Conservation (phyloP, 2,329 filamentous ascomycete genomes). For the Sporothrix globosa region DNA sequence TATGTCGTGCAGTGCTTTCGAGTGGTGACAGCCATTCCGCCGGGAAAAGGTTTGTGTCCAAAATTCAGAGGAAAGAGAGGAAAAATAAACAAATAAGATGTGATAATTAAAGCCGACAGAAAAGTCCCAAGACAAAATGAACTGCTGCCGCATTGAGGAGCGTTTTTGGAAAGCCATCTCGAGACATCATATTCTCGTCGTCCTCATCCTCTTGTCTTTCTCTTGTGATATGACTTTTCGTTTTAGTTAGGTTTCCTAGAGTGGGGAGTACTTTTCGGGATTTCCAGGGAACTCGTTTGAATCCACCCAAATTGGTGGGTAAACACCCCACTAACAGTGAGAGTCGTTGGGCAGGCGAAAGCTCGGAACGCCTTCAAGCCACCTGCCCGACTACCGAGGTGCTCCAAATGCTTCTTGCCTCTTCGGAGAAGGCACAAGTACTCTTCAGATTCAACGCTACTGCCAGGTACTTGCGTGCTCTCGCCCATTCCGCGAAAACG, state of each 20-base stretch:
- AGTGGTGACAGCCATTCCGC: too few species aligned
- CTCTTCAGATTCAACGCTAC: not conserved
- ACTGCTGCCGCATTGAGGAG: too few species aligned
- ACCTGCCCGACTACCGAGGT: conserved; percentile 2
- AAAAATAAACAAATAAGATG: too few species aligned
- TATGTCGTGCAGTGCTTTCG: too few species aligned
- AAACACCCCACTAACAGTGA: not conserved
- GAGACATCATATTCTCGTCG: too few species aligned
- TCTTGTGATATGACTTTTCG: conserved; percentile 3
- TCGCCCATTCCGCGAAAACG: not conserved
- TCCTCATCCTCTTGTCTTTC: not conserved
- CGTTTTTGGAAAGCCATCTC: too few species aligned
- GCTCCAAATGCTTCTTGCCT: not conserved
- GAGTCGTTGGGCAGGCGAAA: not conserved
- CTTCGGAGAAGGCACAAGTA: not conserved
- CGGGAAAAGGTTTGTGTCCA: too few species aligned
- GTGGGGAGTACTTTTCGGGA: not conserved
- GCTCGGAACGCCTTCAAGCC: too few species aligned
- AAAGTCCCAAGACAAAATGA: too few species aligned
- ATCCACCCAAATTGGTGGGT: not conserved
- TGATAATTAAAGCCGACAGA: too few species aligned
- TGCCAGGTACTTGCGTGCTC: not conserved
- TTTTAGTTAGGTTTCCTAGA: not conserved
- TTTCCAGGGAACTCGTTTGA: not conserved
- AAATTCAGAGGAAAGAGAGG: too few species aligned